Base-by-base conservation (phyloP, 306 rosid genomes). In the Cucumis melo region DNA sequence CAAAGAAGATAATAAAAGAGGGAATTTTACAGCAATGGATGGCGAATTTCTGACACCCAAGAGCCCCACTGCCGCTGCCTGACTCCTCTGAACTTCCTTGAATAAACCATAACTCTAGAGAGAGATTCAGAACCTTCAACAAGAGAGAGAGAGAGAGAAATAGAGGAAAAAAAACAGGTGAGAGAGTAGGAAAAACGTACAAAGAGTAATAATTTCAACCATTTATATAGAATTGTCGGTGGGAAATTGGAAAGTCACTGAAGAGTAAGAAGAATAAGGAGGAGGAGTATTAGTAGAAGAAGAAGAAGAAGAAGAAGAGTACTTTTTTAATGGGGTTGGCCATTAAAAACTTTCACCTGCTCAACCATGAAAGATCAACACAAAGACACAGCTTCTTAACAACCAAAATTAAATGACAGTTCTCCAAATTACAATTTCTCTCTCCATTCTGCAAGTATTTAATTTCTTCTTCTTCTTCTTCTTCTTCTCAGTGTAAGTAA, bases 11-110 rank as follows among this genome's bases (percentile, higher is more conserved):
- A 23, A 50, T 34, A 6, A 7, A 67, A 44, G 41, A 79, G 14
- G 73, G 71, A 75, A 80, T 77, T 73, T 83, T 86, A 94, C 99
- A 94, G 94, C 34, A 94, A 81, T 8, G 99, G 99, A 38, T 94
- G 99, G 88, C 99, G 99, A 81, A 94, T 94, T 78, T 94, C 99
- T 89, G 99, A 94, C 96, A 94, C 99, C 99, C 99, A 94, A 21
- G 99, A 94, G 95, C 99, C 99, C 99, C 99, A 94, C 99, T 94
- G 99, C 81, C 99, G 96, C 74, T 94, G 99, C 97, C 99, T 91
- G 72, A 94, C 99, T 23, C 99, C 99, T 82, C 99, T 94, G 85
- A 90, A 94, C 91, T 94, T 94, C 89, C 71, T 90, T 60, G 97
- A 82, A 65, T 89, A 90, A 76, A 89, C 97, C 99, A 94, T 91